Conservation (phyloP, 371 early-diverging fungal species). For the Mucor mucedo region DNA sequence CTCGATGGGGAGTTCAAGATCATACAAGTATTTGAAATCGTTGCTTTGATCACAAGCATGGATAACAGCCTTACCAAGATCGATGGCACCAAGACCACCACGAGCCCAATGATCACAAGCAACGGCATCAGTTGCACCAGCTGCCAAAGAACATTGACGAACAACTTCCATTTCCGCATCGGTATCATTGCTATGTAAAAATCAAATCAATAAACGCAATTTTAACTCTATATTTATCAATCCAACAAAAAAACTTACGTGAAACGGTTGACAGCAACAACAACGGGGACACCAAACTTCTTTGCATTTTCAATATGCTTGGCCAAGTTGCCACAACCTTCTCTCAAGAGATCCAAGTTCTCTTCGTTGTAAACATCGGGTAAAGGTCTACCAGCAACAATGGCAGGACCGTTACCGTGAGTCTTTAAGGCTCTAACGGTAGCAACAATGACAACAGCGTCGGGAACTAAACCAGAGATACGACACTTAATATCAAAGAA, state of each 20-base stretch:
- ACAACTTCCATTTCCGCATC: conserved; percentile 86
- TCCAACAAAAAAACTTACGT: conserved; percentile 38
- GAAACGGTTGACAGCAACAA: conserved; percentile 95
- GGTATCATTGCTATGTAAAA: conserved; percentile 71
- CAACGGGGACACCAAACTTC: conserved; percentile 89
- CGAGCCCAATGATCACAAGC: conserved; percentile 91
- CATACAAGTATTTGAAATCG: conserved; percentile 87
- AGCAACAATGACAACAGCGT: conserved; percentile 95
- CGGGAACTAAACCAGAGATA: conserved; percentile 84
- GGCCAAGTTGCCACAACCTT: conserved; percentile 85
- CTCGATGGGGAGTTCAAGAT: conserved; percentile 74
- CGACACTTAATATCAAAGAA: conserved; percentile 99
- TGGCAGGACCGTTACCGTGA: conserved; percentile 98
- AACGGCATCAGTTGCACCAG: conserved; percentile 90
- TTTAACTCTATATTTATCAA: background rate
- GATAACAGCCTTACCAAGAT: conserved; percentile 86
- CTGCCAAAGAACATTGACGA: conserved; percentile 70
- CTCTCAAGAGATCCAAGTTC: conserved; percentile 80
- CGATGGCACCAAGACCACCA: conserved; percentile 91
- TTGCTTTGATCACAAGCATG: conserved; percentile 68
- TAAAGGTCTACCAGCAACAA: conserved; percentile 89
- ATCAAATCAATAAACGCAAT: background rate
- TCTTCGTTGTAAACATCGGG: conserved; percentile 87
- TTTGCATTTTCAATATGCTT: conserved; percentile 91
- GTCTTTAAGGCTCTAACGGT: conserved; percentile 95